Conservation (phyloP, 345 rosid genomes). For the Ceriops zippeliana region DNA sequence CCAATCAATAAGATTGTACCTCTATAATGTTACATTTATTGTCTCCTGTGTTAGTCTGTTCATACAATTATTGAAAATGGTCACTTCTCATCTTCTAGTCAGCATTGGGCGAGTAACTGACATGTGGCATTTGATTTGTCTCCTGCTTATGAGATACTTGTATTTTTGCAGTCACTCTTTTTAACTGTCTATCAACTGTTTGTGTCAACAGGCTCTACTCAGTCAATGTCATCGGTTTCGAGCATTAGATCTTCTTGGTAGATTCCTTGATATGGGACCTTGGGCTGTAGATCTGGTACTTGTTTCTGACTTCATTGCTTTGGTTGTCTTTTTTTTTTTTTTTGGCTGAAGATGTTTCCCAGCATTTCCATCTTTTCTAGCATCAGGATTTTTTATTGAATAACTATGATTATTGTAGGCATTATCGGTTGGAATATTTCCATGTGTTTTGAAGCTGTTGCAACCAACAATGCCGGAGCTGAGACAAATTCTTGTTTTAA, state of each 20-base stretch:
- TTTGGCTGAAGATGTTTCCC: not conserved
- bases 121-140: not conserved
- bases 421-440: conserved; percentile 97
- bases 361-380: conserved; percentile 6
- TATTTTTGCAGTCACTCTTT: not conserved
- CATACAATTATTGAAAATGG: no score
- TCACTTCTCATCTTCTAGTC: no score
- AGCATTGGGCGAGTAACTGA: not conserved
- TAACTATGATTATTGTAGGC: conserved; percentile 52
- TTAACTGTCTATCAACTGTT: not conserved
- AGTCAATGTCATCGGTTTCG: conserved; percentile 99
- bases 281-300: conserved; percentile 99
- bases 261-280: conserved; percentile 98
- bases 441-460: conserved; percentile 93
- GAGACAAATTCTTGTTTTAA: conserved; percentile 94
- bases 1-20: no score
- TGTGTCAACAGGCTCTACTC: conserved; percentile 70
- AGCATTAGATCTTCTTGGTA: conserved; percentile 94
- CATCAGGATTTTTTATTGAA: conserved; percentile 12
- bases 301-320: conserved; percentile 15
- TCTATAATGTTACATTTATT: no score
- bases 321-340: not conserved
- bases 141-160: not conserved
- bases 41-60: no score
- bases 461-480: conserved; percentile 92